Conservation (phyloP, 441 rosid species). For the Raphanus hybrid region DNA sequence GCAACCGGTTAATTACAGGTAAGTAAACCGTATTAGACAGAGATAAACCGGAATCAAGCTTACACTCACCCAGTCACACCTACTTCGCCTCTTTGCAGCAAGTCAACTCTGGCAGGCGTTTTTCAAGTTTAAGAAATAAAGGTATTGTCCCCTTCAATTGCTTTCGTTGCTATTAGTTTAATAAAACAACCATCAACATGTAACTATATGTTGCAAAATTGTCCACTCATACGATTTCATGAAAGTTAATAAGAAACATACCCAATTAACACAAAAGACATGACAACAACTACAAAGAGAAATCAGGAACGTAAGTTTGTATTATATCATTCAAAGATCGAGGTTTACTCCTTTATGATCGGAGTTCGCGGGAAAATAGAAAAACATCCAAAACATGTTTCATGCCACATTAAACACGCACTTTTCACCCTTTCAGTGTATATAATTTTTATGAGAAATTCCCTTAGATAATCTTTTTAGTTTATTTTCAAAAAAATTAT, state of each 20-base stretch:
- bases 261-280: slow-evolving; percentile 9
- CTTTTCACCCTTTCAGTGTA: not conserved
- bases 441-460: not conserved
- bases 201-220: not conserved
- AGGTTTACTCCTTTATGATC: slow-evolving; percentile 18
- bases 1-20: not conserved
- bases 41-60: not conserved
- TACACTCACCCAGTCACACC: not conserved
- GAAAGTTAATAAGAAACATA: not conserved
- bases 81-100: slow-evolving; percentile 14
- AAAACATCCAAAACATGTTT: slow-evolving; percentile 36
- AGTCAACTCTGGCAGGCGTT: slow-evolving; percentile 30
- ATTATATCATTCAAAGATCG: slow-evolving; percentile 29
- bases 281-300: slow-evolving; percentile 21
- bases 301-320: slow-evolving; percentile 32
- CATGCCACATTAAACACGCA: slow-evolving; percentile 35
- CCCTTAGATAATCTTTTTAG: too few species aligned
- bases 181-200: not conserved
- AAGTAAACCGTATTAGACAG: not conserved
- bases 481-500: too few species aligned
- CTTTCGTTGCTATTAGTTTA: slow-evolving; percentile 5
- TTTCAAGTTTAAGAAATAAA: not conserved
- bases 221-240: not conserved
- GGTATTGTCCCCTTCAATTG: not conserved
- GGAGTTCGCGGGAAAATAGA: slow-evolving; percentile 16